A percentile compares a stretch with the other conserved stretches of the same genome.
These are phyloP conservation scores for Fusarium sp. DNA, from an alignment of 2,329 filamentous ascomycete genomes.

Conservation along the genomic window DNA sequence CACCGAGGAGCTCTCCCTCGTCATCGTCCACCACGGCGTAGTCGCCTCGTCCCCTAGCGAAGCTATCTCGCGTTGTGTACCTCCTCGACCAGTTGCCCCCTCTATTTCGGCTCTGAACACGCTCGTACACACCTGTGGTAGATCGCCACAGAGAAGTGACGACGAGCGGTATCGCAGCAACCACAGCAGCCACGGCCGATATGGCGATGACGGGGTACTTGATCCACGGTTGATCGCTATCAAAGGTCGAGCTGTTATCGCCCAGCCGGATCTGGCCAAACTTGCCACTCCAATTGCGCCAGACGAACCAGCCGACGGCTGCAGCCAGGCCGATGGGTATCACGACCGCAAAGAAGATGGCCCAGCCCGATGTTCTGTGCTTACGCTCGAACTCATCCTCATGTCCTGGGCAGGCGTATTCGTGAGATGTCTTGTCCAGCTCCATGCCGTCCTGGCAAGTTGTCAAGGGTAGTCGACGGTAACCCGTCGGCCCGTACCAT, in stretches of 20 bases:
- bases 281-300: conserved; percentile 87
- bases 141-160: conserved; percentile 80
- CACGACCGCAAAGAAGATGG: conserved; percentile 88
- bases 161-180: conserved; percentile 78
- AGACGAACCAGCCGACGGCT: conserved; percentile 87
- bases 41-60: conserved; percentile 88
- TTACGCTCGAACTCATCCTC: conserved; percentile 85
- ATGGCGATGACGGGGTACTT: conserved; percentile 85
- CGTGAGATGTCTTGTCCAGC: conserved; percentile 75
- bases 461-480: conserved; percentile 89
- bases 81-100: conserved; percentile 71
- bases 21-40: conserved; percentile 93
- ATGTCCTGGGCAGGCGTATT: conserved; percentile 79
- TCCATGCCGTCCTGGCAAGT: conserved; percentile 86
- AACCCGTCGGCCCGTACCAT: conserved; percentile 89
- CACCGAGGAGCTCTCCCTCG: conserved; percentile 93
- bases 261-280: conserved; percentile 95
- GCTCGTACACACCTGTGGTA: conserved; percentile 66
- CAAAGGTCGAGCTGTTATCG: conserved; percentile 71
- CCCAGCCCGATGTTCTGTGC: conserved; percentile 79
- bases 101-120: conserved; percentile 65
- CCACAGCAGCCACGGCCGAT: conserved; percentile 74
- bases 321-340: conserved; percentile 81
- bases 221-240: conserved; percentile 83
- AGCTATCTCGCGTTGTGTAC: conserved; percentile 91